Conservation (phyloP, 176 grass and related monocot genomes). For the Canna indica region DNA sequence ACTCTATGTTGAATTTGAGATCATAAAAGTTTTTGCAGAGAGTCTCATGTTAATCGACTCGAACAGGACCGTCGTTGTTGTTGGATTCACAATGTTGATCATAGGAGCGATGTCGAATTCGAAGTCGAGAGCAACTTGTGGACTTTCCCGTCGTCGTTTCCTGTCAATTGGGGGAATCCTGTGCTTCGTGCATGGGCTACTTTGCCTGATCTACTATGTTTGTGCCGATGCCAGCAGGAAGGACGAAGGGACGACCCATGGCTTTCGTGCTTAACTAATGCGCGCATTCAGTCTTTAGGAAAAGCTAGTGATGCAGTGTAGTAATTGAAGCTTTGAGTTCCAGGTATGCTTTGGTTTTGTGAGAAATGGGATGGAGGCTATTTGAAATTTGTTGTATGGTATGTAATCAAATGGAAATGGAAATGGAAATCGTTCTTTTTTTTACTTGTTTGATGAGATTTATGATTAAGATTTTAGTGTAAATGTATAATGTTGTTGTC, state of each 20-base stretch:
- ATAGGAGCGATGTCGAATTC: conserved; percentile 41
- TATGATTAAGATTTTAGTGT: too few relatives aligned
- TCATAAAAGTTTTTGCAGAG: background rate
- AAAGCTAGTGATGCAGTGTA: background rate
- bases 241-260: conserved; percentile 34
- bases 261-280: conserved; percentile 13
- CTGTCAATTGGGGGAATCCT: conserved; percentile 61
- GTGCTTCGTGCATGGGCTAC: conserved; percentile 64
- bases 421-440: too few relatives aligned
- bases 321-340: too few relatives aligned
- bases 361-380: background rate
- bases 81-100: conserved; percentile 47
- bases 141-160: conserved; percentile 36
- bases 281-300: background rate
- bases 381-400: too few relatives aligned
- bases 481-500: too few relatives aligned
- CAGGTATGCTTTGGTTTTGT: background rate
- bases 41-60: background rate
- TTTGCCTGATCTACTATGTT: conserved; percentile 66
- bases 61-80: conserved; percentile 45
- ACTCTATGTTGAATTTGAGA: background rate
- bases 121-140: background rate
- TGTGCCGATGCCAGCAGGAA: conserved; percentile 40
- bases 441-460: too few relatives aligned
- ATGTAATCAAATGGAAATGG: too few relatives aligned